Evolutionary conservation across 1,284 basidiomycete species (phyloP), one percentile per base, ranked within the genome.

Genomic region (Tremellales sp.): DNA sequence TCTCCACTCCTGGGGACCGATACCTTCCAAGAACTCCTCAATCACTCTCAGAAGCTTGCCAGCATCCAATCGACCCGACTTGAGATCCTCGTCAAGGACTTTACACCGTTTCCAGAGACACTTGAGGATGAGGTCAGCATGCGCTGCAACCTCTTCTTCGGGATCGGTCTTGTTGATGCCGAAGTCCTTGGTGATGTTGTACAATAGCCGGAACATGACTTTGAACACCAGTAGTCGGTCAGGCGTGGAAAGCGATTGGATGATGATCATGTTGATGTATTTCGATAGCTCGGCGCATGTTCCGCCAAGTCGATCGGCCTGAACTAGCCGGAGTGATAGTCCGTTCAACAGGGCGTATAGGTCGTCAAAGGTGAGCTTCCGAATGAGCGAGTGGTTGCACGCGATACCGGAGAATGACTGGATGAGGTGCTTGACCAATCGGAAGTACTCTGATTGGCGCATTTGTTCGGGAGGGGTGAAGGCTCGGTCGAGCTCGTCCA

Each of bases 81-180:
- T 82, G 40, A 99, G 79, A 68, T 94, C 90, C 60, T 91, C 86
- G 13, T 92, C 91, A 41, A 97, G 88, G 58, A 89, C 91, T 59
- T 94, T 83, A 8, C 92, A 92, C 46, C 97, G 78, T 76, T 98
- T 98, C 96, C 96, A 98, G 27, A 98, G 83, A 73, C 96, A 99
- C 78, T 98, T 98, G 62, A 98, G 79, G 25, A 98, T 88, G 26
- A 99, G 80, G 71, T 98, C 96, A 6, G 93, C 92, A 43, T 97
- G 91, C 65, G 88, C 89, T 1, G 90, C 83, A 61, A 88, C 84
- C 59, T 87, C 85, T 2, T 87, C 84, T 40, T 88, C 84, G 1
- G 80, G 65, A 23, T 52, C 26, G 3, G 56, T 39, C 77, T 73
- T 22, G 83, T 86, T 24, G 82, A 82, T 19, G 10, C 12, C 31